Evolutionary conservation across 2,329 filamentous ascomycete genomes (phyloP).

Genomic region (Stagonosporopsis rhizophila): DNA sequence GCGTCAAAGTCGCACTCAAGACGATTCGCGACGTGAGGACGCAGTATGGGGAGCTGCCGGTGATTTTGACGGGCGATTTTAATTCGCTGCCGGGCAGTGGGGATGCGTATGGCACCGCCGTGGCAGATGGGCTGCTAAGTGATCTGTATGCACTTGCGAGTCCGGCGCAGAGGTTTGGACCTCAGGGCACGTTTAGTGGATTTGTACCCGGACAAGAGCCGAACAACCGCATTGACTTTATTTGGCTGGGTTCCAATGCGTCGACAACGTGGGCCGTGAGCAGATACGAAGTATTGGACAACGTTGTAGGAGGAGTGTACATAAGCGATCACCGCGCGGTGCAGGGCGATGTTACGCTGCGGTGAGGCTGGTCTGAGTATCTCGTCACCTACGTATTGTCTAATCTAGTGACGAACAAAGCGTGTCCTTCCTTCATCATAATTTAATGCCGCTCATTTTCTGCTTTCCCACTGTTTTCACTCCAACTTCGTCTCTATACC

Average conservation of each 20-base stretch:
- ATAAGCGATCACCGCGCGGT: constrained; percentile 71
- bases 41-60: constrained; percentile 40
- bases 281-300: constrained; percentile 66
- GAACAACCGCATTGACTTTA: constrained; percentile 71
- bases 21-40: constrained; percentile 47
- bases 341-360: constrained; percentile 58
- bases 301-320: constrained; percentile 69
- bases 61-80: constrained; percentile 72
- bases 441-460: background rate
- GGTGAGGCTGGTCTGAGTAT: background rate
- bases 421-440: background rate
- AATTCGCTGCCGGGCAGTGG: constrained; percentile 66
- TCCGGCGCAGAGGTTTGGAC: constrained; percentile 61
- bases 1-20: constrained; percentile 63
- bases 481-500: background rate
- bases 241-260: constrained; percentile 52
- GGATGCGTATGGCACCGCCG: constrained; percentile 65
- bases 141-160: constrained; percentile 50
- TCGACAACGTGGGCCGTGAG: constrained; percentile 51
- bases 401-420: background rate
- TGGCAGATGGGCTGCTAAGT: constrained; percentile 44
- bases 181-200: constrained; percentile 69
- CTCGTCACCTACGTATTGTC: background rate
- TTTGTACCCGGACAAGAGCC: constrained; percentile 57
- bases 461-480: background rate